A percentile compares a stretch with the other conserved stretches of the same genome.
phyloP scores from a whole-genome alignment of 1,284 basidiomycete genomes.

The Ustilago trichophora region DNA sequence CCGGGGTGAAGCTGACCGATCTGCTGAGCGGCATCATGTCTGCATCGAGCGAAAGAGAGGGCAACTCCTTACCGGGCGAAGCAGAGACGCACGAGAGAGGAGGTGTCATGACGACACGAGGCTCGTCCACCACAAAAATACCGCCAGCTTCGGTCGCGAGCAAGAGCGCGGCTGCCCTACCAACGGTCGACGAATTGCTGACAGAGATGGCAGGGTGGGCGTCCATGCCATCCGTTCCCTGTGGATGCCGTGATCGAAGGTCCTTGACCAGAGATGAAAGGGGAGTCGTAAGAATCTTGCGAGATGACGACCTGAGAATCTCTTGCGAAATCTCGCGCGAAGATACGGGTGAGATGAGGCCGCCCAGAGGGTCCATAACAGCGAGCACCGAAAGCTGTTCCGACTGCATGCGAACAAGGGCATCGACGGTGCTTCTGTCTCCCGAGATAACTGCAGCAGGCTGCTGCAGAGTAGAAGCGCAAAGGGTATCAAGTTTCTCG shows the following conservation, averaged over 20 bases:
- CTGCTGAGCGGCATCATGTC: constrained; percentile 25
- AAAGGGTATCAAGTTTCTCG: constrained; percentile 11
- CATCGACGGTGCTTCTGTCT: constrained; percentile 40
- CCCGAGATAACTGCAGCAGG: constrained; percentile 32
- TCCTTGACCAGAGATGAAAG: constrained; percentile 32
- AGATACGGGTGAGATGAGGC: constrained; percentile 40
- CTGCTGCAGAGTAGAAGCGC: constrained; percentile 9
- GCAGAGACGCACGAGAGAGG: constrained; percentile 38
- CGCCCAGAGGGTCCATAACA: constrained; percentile 36
- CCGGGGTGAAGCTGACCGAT: constrained; percentile 25
- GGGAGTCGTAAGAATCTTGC: constrained; percentile 43
- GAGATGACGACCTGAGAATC: constrained; percentile 31
- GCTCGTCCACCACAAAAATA: constrained; percentile 39
- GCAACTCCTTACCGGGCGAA: constrained; percentile 28
- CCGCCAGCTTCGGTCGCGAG: constrained; percentile 31
- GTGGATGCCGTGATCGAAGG: constrained; percentile 33
- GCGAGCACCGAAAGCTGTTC: constrained; percentile 30
- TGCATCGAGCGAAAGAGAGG: constrained; percentile 21
- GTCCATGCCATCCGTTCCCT: constrained; percentile 42
- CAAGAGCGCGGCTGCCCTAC: constrained; percentile 32
- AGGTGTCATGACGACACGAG: constrained; percentile 37
- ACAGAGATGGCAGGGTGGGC: constrained; percentile 40
- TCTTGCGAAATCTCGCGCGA: constrained; percentile 35
- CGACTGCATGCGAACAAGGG: constrained; percentile 38
- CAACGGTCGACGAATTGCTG: constrained; percentile 23